Conservation (phyloP, 2,329 filamentous ascomycete genomes). For the Arthrobotrys iridis region DNA sequence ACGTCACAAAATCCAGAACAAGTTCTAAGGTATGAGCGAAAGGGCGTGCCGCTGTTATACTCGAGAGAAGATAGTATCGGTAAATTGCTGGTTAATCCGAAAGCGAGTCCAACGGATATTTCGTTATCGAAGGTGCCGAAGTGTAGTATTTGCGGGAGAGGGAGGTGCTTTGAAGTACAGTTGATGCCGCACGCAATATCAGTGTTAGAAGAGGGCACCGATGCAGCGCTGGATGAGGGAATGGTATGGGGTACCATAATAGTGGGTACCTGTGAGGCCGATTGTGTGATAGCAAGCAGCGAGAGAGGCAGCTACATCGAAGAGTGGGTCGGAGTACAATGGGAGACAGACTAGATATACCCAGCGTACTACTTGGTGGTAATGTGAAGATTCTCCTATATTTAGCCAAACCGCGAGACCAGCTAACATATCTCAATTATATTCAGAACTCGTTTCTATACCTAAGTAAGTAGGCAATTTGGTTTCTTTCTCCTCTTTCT, state of each 20-base stretch:
- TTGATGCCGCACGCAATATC: constrained; percentile 89
- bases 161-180: constrained; percentile 88
- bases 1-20: constrained; percentile 84
- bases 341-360: constrained; percentile 69
- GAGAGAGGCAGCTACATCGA: constrained; percentile 81
- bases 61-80: constrained; percentile 79
- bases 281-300: constrained; percentile 74
- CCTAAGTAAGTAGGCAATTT: neutral
- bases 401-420: neutral
- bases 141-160: constrained; percentile 78
- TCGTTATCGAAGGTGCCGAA: constrained; percentile 70
- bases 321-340: constrained; percentile 98
- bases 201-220: constrained; percentile 81
- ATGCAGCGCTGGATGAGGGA: constrained; percentile 73
- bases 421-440: neutral
- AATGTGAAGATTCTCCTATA: constrained; percentile 57
- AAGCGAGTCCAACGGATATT: constrained; percentile 58
- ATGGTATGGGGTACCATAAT: constrained; percentile 99
- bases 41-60: constrained; percentile 79
- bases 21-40: constrained; percentile 81
- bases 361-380: constrained; percentile 58
- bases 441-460: neutral
- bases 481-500: no score
- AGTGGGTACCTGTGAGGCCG: constrained; percentile 80
- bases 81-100: constrained; percentile 66